Base-by-base conservation (phyloP, 2,329 filamentous ascomycete genomes). In the Didymosphaeria variabile region DNA sequence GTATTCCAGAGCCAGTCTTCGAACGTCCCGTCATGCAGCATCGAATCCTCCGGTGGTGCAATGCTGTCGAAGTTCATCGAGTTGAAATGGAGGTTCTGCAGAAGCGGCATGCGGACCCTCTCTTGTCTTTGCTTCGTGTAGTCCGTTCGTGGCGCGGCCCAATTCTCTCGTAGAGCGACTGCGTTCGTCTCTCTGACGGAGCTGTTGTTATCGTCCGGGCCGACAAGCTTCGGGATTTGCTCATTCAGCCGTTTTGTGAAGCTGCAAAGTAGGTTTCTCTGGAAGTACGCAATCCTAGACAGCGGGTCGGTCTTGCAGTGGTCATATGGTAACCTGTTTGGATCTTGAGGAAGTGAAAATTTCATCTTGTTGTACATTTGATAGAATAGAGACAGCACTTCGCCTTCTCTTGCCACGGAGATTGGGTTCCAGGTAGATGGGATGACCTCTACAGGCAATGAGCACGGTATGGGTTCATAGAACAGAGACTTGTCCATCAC, bases 1-100 rank as follows among this genome's bases (percentile, higher is more conserved):
- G 58, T 58, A 49, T 71, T 60, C 67, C 68, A 72, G 44, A 69
- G 53, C 65, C 61, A 68, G 45, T 70, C 67, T 21, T 67, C 59
- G 12, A 61, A 60, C 17, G 58, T 34, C 45, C 32, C 40, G 23
- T 60, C 31, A n/a, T 31, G 26, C 36, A 55, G 45, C 19, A 36
- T 50, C n/a, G 29, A 17, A 23, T 53, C 21, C 3, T 55, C 36
- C 8, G 60, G 60, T 38, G 67, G 34, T 31, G 51, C 34, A 3
- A 67, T 50, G 31, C 61, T 62, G 38, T 67, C 68, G 40, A 69
- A 72, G 21, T 69, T 65, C 32, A 68, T 55, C 13, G 65, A 58
- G 23, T 66, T 61, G 57, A 69, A 66, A 19, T 72, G 57, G 31
- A 67, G 40, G 2, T 52, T 36, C 19, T 55, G 44, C 8, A 64